phyloP scores from a whole-genome alignment of 2,329 filamentous ascomycete species.

The Rutstroemia sp. region DNA sequence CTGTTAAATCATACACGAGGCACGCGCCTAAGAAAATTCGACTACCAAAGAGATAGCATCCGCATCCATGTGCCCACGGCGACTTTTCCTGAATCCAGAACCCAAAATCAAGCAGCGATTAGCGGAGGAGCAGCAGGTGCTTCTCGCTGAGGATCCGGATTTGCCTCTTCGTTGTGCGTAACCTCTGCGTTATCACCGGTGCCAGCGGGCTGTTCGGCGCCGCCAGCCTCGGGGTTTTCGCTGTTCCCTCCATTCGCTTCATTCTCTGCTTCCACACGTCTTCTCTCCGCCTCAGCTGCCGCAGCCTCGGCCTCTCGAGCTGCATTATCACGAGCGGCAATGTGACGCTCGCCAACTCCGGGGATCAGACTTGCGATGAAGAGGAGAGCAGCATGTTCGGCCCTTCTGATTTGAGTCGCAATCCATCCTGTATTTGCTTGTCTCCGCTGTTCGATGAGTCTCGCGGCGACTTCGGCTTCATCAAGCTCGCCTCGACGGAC shows the following conservation, averaged over 20 bases:
- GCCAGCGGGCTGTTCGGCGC: neutral
- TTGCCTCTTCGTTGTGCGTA: neutral
- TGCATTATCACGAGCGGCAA: constrained; percentile 33
- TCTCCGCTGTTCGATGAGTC: constrained; percentile 41
- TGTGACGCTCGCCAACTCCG: constrained; percentile 58
- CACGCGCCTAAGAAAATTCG: neutral
- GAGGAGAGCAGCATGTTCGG: constrained; percentile 53
- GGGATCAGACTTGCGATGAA: constrained; percentile 61
- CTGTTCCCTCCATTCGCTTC: constrained; percentile 7
- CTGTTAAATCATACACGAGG: neutral
- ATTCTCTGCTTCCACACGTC: constrained; percentile 9
- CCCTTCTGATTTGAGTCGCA: constrained; percentile 41
- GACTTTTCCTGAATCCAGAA: neutral
- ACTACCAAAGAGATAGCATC: neutral
- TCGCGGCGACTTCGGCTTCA: constrained; percentile 45
- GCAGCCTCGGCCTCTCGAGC: constrained; percentile 23
- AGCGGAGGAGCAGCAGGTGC: constrained; percentile 12
- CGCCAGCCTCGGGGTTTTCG: neutral
- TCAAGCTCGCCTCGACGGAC: constrained; percentile 30
- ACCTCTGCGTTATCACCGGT: constrained; percentile 2
- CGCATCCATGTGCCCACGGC: neutral
- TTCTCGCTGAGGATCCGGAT: constrained; percentile 3
- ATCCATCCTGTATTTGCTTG: constrained; percentile 42
- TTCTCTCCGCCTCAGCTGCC: constrained; percentile 13
- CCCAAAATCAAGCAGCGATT: constrained; percentile 9